Evolutionary conservation across 768 basidiomycete species (phyloP).

Genomic region (Termitomyces sp.): DNA sequence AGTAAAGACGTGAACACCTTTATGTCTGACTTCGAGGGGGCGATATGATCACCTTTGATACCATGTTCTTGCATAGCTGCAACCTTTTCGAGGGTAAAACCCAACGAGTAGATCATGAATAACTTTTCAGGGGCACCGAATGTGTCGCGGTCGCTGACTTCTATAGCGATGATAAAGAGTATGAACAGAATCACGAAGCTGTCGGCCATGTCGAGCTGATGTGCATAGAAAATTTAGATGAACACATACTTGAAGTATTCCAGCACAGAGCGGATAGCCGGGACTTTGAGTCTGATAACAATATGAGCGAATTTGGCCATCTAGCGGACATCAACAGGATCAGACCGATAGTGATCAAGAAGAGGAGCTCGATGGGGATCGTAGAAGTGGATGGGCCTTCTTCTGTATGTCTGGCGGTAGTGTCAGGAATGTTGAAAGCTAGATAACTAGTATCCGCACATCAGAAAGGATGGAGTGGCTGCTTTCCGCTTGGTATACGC

Average conservation of each 20-base stretch:
- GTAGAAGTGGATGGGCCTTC: conserved; percentile 87
- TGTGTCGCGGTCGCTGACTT: conserved; percentile 54
- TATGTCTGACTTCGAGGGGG: not conserved
- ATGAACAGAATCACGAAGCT: conserved; percentile 80
- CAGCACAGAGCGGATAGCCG: conserved; percentile 82
- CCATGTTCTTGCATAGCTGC: conserved; percentile 97
- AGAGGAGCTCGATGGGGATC: conserved; percentile 91
- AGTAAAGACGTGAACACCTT: conserved; percentile 1
- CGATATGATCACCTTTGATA: conserved; percentile 56
- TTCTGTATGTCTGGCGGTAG: conserved; percentile 75
- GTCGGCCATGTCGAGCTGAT: not conserved
- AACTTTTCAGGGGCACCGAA: conserved; percentile 63
- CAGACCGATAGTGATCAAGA: conserved; percentile 91
- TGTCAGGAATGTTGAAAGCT: not conserved
- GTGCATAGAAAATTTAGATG: not conserved
- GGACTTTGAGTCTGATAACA: conserved; percentile 76
- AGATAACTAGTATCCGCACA: conserved; percentile 35
- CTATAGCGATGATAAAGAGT: conserved; percentile 75
- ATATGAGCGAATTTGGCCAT: not conserved
- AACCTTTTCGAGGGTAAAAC: conserved; percentile 87
- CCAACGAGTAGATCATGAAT: conserved; percentile 78
- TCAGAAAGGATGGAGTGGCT: conserved; percentile 88
- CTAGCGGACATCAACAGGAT: not conserved
- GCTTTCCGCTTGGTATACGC: conserved; percentile 87
- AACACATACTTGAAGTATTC: conserved; percentile 75